Evolutionary conservation across 2,329 filamentous ascomycete species (phyloP), one percentile per base, ranked within the genome.

Genomic region (Cladorrhinum sp.): DNA sequence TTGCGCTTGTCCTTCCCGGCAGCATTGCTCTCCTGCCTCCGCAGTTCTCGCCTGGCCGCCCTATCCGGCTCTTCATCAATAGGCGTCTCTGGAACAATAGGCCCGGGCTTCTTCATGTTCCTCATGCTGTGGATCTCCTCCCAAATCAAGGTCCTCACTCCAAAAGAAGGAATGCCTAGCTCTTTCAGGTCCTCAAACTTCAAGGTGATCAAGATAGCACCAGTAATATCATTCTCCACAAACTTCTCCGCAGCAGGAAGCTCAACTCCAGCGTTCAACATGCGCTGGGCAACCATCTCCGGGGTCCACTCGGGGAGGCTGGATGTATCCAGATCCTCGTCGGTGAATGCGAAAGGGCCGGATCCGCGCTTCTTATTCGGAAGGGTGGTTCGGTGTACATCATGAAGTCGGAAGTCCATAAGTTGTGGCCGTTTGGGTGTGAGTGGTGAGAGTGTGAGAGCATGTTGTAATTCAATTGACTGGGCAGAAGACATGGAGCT

Each of bases 161-260:
- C 91, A 70, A 95, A 93, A 1, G 91, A 93, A 62, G 84, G 81
- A 59, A 95, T 93, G 66, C 88, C 87, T 18, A 95, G 81, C 74
- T 95, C 91, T 73, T 89, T 89, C 59, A 95, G 78, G 68, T 95
- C 93, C 65, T 96, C 92, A 67, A 93, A 93, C 71, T 96, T 92
- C 49, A 99, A 79, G n/a, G 93, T 92, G 56, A 96, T 86, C 20
- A 98, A 79, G 59, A 98, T 91, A 3, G 86, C 82, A 13, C 93
- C 93, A 24, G 89, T 92, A 73, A 99, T 97, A 71, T 99, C 93
- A 73, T 99, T 96, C 69, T 89, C 85, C 63, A 93, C 83, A 70
- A 99, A 97, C 67, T 89, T 91, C 69, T 96, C 88, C 10, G 95
- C 88, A 55, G 93, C 82, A 6, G 82, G 78, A 55, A 85, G 78